Evolutionary conservation across 129 eudicot genomes (phyloP).

Genomic region (Gnaphalium uliginosum): DNA sequence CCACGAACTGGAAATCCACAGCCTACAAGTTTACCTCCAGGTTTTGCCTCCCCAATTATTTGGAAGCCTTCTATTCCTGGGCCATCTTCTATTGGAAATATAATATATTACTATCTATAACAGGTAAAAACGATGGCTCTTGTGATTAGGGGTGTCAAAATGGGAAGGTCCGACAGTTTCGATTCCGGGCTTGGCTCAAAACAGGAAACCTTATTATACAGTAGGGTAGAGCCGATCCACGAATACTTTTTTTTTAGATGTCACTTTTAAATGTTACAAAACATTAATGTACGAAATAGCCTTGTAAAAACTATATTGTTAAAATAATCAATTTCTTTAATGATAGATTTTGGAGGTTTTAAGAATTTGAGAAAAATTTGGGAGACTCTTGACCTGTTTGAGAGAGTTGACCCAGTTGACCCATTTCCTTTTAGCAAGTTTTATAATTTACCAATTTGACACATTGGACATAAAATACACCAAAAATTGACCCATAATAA

Average conservation of each 20-base stretch:
- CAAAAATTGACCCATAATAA: not conserved
- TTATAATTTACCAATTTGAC: not conserved
- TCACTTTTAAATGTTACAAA: not conserved
- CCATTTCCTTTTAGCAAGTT: not conserved
- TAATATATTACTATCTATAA: slow-evolving; percentile 14
- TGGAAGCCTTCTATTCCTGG: slow-evolving; percentile 93
- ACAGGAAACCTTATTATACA: not conserved
- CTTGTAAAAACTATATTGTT: not conserved
- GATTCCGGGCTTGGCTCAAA: not conserved
- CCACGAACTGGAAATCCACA: slow-evolving; percentile 93
- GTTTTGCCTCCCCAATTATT: slow-evolving; percentile 88
- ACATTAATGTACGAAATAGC: not conserved
- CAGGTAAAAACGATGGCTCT: not conserved
- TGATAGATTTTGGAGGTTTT: not conserved
- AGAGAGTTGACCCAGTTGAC: not conserved
- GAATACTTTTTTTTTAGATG: not conserved
- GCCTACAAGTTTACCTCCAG: slow-evolving; percentile 74
- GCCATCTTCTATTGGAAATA: slow-evolving; percentile 48
- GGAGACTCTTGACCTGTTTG: not conserved
- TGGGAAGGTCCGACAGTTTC: not conserved
- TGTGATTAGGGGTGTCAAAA: slow-evolving; percentile 10
- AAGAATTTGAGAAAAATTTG: not conserved
- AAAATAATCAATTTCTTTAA: not conserved
- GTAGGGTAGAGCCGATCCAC: not conserved
- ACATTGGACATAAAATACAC: not conserved